Evolutionary conservation across 176 grass and related monocot genomes (phyloP).

Genomic region (Elymus sibiricus): DNA sequence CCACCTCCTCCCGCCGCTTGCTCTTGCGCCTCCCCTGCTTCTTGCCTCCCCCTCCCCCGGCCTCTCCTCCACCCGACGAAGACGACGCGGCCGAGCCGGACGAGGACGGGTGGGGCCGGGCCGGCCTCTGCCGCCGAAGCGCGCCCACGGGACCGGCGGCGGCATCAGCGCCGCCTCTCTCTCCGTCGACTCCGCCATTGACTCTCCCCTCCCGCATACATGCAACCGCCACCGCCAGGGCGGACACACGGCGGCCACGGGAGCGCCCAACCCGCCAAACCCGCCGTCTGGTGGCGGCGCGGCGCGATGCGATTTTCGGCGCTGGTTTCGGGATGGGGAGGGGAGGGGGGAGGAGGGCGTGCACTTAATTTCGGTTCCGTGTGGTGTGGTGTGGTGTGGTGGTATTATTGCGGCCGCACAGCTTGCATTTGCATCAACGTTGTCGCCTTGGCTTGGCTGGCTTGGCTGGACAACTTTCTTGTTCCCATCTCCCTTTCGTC

Average conservation of each 20-base stretch:
- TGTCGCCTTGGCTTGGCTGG: slow-evolving; percentile 6
- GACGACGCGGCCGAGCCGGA: slow-evolving; percentile 1
- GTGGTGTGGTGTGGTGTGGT: neutral
- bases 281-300: neutral
- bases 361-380: neutral
- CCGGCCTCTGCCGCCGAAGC: slow-evolving; percentile 7
- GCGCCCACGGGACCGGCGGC: neutral
- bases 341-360: neutral
- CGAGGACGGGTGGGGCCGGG: neutral
- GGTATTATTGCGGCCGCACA: slow-evolving; percentile 20
- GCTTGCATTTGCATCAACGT: neutral
- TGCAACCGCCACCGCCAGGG: slow-evolving; percentile 34
- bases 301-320: neutral
- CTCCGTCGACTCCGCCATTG: slow-evolving; percentile 20
- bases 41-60: neutral
- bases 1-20: slow-evolving; percentile 13
- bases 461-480: neutral
- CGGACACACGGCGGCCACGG: neutral
- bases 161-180: neutral
- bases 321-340: neutral
- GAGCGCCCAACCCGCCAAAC: too few species aligned
- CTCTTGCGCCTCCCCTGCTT: slow-evolving; percentile 21
- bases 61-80: slow-evolving; percentile 15
- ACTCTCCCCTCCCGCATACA: slow-evolving; percentile 37
- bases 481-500: slow-evolving; percentile 7